Percentiles rank a stretch among this genome's conserved stretches.
phyloP scores from a whole-genome alignment of 2,329 filamentous ascomycete genomes.

The Drechslerella coelobrocha region DNA sequence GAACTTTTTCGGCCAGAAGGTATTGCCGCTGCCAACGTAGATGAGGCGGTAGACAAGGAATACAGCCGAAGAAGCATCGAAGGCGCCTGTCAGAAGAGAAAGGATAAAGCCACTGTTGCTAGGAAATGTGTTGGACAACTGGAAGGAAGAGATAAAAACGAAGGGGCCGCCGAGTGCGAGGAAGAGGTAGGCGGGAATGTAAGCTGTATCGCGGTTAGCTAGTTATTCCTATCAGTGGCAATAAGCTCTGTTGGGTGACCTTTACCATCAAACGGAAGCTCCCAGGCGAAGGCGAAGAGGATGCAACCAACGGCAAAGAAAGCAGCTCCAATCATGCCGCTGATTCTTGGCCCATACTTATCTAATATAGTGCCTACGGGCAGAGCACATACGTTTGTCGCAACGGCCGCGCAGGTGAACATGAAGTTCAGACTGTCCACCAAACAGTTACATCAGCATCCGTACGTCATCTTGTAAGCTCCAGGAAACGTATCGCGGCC shows the following conservation, averaged over 20 bases:
- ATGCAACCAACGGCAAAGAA: conserved; percentile 74
- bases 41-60: conserved; percentile 77
- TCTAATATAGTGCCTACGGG: conserved; percentile 87
- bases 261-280: conserved; percentile 72
- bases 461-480: not conserved
- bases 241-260: not conserved
- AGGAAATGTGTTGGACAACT: conserved; percentile 83
- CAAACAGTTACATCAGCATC: conserved; percentile 11
- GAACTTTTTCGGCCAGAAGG: conserved; percentile 71
- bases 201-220: conserved; percentile 55
- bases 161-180: conserved; percentile 81
- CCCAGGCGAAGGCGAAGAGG: conserved; percentile 72
- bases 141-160: conserved; percentile 81
- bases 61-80: conserved; percentile 80
- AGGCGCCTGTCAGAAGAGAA: conserved; percentile 79
- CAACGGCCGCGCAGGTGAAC: conserved; percentile 89
- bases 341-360: conserved; percentile 77
- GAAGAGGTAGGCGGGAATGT: conserved; percentile 75
- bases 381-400: conserved; percentile 80
- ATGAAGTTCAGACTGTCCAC: conserved; percentile 73
- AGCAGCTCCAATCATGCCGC: conserved; percentile 71
- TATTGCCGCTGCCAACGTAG: conserved; percentile 67
- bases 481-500: conserved; percentile 1
- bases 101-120: conserved; percentile 78
- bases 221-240: conserved; percentile 8